Base-by-base conservation (phyloP, 495 filamentous ascomycete species). In the Penicillium subrubescens region DNA sequence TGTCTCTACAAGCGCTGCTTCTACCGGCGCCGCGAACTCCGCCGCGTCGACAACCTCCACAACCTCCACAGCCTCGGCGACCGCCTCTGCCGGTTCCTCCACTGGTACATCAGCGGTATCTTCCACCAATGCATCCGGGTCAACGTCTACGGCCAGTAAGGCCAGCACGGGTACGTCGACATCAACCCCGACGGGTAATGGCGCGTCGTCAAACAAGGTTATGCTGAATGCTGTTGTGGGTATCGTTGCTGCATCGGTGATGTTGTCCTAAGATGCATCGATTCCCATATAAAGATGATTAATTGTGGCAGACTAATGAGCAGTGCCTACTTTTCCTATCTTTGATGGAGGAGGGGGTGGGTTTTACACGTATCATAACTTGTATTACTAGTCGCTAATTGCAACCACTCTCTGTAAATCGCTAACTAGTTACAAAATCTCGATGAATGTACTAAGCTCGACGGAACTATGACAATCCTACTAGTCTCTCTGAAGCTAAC, bases 181-280 rank as follows among this genome's bases (percentile, higher is more conserved):
- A 17, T n/a, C 58, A 33, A 60, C 58, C 25, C 27, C 44, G 11
- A 50, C 58, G 8, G 55, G 31, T 15, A 52, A 60, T n/a, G 25
- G 43, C 23, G 58, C 58, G 10, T 37, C 58, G 17, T n/a, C 19
- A 2, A 60, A 51, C 15, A 51, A 8, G 8, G 41, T 50, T 17
- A 21, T 52, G 11, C 11, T 34, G n/a, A 60, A 27, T 25, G 17
- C 27, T 5, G n/a, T 34, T 17, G 21, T 39, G 29, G 34, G 33
- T 35, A 21, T 60, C 17, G 15, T 34, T 52, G 31, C 55, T 3
- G 37, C 19, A 23, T 41, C 35, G 23, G 23, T 27, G 34, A 57
- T 27, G 0, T 27, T 39, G 14, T 5, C 15, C 33, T 37, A 7
- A 41, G 10, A 23, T 21, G 12, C 5, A 14, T 8, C 21, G 1